Evolutionary conservation across 2,329 filamentous ascomycete species (phyloP), one percentile per base, ranked within the genome.

Genomic region (Fusarium sp.): DNA sequence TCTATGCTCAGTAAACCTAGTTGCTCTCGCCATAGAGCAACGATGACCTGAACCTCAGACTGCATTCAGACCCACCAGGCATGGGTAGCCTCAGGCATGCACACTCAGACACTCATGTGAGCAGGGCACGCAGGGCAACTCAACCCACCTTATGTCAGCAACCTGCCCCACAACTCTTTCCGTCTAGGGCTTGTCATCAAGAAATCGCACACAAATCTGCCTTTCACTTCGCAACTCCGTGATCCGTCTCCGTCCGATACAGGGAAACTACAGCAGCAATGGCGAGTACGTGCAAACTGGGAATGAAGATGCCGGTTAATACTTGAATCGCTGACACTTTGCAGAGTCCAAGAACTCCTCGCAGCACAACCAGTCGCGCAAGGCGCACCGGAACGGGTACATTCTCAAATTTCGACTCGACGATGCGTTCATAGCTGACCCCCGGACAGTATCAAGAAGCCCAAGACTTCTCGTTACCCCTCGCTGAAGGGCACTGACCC

Each of bases 301-400:
- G 37, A 31, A 41, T 31, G 27, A n/a, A 58, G 35, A 27, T 52
- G 27, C 24, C 50, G 18, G 39, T 43, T 8, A 63, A 31, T 5
- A 11, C 27, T 33, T 58, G 66, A 43, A 43, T 68, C 43, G 68
- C 78, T 79, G 71, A 79, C 72, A 52, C 58, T 73, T 60, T 43
- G 68, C 85, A 98, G 95, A 98, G 92, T 98, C 97, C 84, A 98
- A 98, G 95, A 98, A 98, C 93, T 97, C 95, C 89, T 98, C 96
- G 84, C 96, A 98, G 92, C 95, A 98, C 90, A 98, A 98, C 90
- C 94, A 97, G 92, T 92, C 91, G 87, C 94, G 94, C 91, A 99
- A 99, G 94, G 95, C 95, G 89, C 97, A 99, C 93, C 93, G 93
- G 86, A 99, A 99, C 91, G 97, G 97, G 96, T 98, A 93, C 83